Evolutionary conservation across 2,329 filamentous ascomycete genomes (phyloP), one percentile per base, ranked within the genome.

Genomic region (Fusarium foetens): DNA sequence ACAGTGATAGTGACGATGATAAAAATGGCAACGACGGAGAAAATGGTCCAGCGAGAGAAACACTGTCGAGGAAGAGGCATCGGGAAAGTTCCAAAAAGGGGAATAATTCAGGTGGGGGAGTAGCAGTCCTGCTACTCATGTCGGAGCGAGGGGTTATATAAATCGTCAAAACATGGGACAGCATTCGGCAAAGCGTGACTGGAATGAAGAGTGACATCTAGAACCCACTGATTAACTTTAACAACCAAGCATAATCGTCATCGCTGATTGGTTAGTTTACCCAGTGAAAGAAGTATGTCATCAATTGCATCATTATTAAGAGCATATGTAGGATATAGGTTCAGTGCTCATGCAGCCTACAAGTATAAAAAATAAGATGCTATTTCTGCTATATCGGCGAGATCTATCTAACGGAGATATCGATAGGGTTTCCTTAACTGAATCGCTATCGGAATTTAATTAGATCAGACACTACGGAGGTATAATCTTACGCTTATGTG

Each of bases 61-160:
- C 58, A 68, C 39, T 53, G 45, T 14, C 66, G 64, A 25, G 66
- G 58, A 27, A 68, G 51, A 58, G 64, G 51, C 66, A 68, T 68
- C 8, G 29, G 9, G 17, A 29, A 33, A 46, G 10, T 13, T n/a
- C 33, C 43, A 39, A 46, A 58, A 46, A 8, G 25, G 25, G 45
- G 6, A 52, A 11, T 7, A 4, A 13, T n/a, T 16, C 39, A n/a
- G 16, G 16, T 8, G 35, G 12, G 5, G 12, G 25, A 53, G n/a
- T 16, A 29, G 58, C 29, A 21, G 25, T n/a, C 13, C 6, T 31
- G 31, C 43, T 55, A 23, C n/a, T 48, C 6, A 6, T 25, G 45
- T 21, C 5, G n/a, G 43, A 23, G 35, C 6, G 27, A 39, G 11
- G 10, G 23, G 21, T 52, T 68, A 68, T 68, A 64, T 68, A 68